phyloP scores from a whole-genome alignment of 2,329 filamentous ascomycete species.

The Alternaria sp. region DNA sequence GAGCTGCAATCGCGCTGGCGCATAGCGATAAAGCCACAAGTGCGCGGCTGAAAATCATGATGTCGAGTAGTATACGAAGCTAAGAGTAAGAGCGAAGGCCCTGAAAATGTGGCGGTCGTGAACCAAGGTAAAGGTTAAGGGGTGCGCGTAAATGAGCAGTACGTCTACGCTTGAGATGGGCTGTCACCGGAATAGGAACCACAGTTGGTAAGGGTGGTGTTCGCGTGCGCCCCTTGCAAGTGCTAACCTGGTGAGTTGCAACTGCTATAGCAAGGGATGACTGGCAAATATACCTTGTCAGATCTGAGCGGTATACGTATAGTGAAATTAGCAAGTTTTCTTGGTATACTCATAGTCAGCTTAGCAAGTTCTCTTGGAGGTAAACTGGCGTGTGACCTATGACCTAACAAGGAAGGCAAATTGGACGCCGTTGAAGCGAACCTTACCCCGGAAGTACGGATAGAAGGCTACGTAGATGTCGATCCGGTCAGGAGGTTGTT shows the following conservation, averaged over 20 bases:
- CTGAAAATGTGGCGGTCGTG: constrained; percentile 18
- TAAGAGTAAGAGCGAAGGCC: constrained; percentile 8
- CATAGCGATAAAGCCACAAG: constrained; percentile 34
- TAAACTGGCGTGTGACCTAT: constrained; percentile 9
- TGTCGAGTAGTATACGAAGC: constrained; percentile 16
- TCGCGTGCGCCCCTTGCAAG: constrained; percentile 12
- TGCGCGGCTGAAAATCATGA: constrained; percentile 39
- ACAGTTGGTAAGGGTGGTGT: constrained; percentile 6
- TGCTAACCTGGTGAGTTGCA: constrained; percentile 11
- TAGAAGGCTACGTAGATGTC: not conserved
- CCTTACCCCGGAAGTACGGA: not conserved
- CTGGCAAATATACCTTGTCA: constrained; percentile 12
- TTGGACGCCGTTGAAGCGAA: not conserved
- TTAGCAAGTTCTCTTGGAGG: constrained; percentile 15
- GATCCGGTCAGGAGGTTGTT: not conserved
- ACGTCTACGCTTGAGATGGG: constrained; percentile 13
- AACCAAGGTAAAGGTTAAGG: constrained; percentile 15
- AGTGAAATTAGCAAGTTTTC: constrained; percentile 17
- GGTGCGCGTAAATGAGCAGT: constrained; percentile 13
- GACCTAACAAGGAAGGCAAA: constrained; percentile 4
- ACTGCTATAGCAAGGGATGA: constrained; percentile 5
- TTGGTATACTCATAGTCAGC: not conserved
- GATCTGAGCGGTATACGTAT: constrained; percentile 9
- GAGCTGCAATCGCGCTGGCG: constrained; percentile 36
- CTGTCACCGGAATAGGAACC: constrained; percentile 2